A percentile compares a stretch with the other conserved stretches of the same genome.
phyloP scores from a whole-genome alignment of 352 stramenopile species.

The Lagenidium giganteum region DNA sequence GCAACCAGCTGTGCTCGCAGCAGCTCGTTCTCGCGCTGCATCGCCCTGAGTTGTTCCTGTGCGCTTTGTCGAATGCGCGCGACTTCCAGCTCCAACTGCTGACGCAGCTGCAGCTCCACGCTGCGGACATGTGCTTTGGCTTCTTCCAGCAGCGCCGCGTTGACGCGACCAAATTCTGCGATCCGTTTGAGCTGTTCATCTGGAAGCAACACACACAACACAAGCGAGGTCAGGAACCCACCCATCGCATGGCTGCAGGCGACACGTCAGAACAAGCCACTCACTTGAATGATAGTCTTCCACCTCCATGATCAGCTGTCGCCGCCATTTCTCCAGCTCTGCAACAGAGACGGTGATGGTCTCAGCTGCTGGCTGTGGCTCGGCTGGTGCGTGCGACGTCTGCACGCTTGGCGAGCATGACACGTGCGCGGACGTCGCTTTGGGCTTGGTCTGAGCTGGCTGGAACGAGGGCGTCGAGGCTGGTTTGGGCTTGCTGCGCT shows the following conservation, averaged over 20 bases:
- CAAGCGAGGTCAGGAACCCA: background rate
- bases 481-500: too few species aligned
- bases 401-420: too few species aligned
- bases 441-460: too few species aligned
- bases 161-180: conserved; percentile 66
- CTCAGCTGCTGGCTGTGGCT: conserved; percentile 9
- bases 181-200: conserved; percentile 79
- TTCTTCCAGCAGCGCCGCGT: conserved; percentile 58
- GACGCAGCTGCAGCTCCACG: conserved; percentile 44
- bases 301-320: conserved; percentile 47
- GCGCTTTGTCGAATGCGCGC: conserved; percentile 34
- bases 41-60: conserved; percentile 46
- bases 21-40: conserved; percentile 34
- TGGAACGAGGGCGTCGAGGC: too few species aligned
- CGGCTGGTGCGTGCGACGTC: background rate
- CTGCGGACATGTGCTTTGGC: conserved; percentile 58
- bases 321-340: conserved; percentile 60
- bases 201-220: conserved; percentile 10
- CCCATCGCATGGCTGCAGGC: background rate
- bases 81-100: conserved; percentile 45
- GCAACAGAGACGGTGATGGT: conserved; percentile 31
- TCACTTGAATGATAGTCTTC: conserved; percentile 67
- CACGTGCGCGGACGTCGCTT: too few species aligned
- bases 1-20: conserved; percentile 18
- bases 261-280: conserved; percentile 11